Evolutionary conservation across 2,329 filamentous ascomycete genomes (phyloP).

Genomic region (Periconia macrospinosa): DNA sequence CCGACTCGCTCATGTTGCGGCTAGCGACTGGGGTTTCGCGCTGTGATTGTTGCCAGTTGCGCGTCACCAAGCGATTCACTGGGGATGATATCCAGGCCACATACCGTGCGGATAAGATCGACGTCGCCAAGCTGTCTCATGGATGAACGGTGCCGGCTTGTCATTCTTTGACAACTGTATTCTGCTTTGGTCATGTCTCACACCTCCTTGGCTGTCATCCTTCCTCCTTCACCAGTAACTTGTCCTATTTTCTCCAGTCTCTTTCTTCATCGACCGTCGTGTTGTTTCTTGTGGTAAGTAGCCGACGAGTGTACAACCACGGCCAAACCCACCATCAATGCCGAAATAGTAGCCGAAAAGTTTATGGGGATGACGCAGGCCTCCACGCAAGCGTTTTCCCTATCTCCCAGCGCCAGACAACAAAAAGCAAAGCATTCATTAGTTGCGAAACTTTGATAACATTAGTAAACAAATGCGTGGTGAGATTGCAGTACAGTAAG

Average conservation of each 20-base stretch:
- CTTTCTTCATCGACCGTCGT: not conserved
- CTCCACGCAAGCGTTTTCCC: not conserved
- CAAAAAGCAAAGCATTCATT: no score
- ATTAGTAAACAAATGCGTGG: not conserved
- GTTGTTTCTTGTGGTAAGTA: not conserved
- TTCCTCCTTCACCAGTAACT: not conserved
- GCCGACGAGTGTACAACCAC: no score
- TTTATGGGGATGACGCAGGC: not conserved
- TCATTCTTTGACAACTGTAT: not conserved
- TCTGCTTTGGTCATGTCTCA: not conserved
- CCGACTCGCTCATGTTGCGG: slow-evolving; percentile 1
- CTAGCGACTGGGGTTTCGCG: not conserved
- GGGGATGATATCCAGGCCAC: not conserved
- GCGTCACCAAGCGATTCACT: not conserved
- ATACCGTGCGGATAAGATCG: not conserved
- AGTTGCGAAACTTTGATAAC: not conserved
- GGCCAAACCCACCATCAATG: no score
- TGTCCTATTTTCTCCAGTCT: no score
- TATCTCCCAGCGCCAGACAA: no score
- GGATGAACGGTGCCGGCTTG: not conserved
- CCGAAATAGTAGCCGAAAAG: not conserved
- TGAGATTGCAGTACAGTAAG: not conserved
- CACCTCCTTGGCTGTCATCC: not conserved
- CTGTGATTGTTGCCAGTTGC: not conserved
- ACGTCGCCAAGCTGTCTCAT: not conserved